Evolutionary conservation across 2,329 filamentous ascomycete species (phyloP).

Genomic region (Stagonosporopsis rhizophila): DNA sequence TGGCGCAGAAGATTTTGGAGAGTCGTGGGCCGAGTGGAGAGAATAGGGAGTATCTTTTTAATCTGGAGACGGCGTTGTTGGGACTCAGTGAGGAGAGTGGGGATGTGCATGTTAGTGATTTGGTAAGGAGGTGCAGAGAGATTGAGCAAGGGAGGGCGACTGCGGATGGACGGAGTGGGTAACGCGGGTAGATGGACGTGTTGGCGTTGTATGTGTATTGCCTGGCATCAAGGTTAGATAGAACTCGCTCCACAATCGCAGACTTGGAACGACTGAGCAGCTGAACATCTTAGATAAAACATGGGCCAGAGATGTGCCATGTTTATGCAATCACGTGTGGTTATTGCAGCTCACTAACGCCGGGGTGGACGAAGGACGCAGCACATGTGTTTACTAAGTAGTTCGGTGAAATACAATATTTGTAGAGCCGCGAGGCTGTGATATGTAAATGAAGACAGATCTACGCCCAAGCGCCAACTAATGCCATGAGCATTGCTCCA

Average conservation of each 20-base stretch:
- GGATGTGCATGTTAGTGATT: constrained; percentile 84
- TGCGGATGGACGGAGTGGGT: background rate
- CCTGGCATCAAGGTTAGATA: too few relatives aligned
- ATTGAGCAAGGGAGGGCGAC: constrained; percentile 57
- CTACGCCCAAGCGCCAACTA: constrained; percentile 71
- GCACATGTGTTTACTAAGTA: background rate
- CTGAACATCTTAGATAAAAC: too few relatives aligned
- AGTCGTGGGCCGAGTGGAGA: constrained; percentile 84
- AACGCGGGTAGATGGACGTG: background rate
- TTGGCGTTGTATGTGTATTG: background rate
- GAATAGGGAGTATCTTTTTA: constrained; percentile 88
- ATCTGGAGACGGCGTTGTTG: constrained; percentile 76
- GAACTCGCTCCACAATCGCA: too few relatives aligned
- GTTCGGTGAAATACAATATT: background rate
- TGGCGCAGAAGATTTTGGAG: constrained; percentile 81
- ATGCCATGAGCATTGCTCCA: constrained; percentile 68
- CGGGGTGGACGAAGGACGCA: too few relatives aligned
- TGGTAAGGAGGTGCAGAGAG: constrained; percentile 74
- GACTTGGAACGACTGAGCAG: too few relatives aligned
- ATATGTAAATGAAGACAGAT: constrained; percentile 1
- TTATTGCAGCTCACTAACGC: too few relatives aligned
- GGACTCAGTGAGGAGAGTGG: constrained; percentile 76
- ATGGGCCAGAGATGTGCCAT: too few relatives aligned
- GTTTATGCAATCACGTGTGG: too few relatives aligned
- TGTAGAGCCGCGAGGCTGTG: background rate